Conservation (phyloP, 1,284 basidiomycete genomes). For the Fomes fomentarius region DNA sequence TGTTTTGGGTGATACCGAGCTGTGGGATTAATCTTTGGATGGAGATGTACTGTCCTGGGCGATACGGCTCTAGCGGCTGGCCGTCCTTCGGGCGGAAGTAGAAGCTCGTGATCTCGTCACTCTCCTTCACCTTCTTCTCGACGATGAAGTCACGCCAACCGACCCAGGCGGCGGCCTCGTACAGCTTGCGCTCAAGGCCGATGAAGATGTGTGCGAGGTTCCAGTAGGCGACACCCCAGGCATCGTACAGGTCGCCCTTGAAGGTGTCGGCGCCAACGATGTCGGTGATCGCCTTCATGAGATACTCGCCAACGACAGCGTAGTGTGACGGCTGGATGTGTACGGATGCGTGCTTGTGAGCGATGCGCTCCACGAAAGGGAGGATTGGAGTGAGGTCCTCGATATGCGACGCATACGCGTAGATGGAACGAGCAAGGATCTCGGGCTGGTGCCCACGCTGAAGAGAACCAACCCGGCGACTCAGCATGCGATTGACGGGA, state of each 20-base stretch:
- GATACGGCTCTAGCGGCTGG: constrained; percentile 21
- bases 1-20: constrained; percentile 22
- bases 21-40: constrained; percentile 26
- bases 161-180: constrained; percentile 26
- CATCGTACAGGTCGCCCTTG: constrained; percentile 25
- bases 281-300: constrained; percentile 26
- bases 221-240: constrained; percentile 32
- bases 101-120: constrained; percentile 31
- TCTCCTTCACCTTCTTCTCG: constrained; percentile 26
- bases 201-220: constrained; percentile 31
- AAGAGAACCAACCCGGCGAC: no score
- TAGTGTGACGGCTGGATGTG: constrained; percentile 29
- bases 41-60: constrained; percentile 32
- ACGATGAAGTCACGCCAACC: constrained; percentile 32
- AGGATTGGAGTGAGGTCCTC: constrained; percentile 30
- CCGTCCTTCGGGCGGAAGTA: constrained; percentile 31
- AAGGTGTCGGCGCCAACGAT: constrained; percentile 27
- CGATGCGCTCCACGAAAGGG: constrained; percentile 31
- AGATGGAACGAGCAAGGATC: constrained; percentile 27
- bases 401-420: constrained; percentile 31
- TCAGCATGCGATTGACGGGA: no score
- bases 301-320: constrained; percentile 28
- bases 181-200: constrained; percentile 29
- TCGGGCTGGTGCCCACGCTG: constrained; percentile 25
- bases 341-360: constrained; percentile 31